phyloP scores from a whole-genome alignment of 1,284 basidiomycete species.

The Erythrobasidium hasegawianum region DNA sequence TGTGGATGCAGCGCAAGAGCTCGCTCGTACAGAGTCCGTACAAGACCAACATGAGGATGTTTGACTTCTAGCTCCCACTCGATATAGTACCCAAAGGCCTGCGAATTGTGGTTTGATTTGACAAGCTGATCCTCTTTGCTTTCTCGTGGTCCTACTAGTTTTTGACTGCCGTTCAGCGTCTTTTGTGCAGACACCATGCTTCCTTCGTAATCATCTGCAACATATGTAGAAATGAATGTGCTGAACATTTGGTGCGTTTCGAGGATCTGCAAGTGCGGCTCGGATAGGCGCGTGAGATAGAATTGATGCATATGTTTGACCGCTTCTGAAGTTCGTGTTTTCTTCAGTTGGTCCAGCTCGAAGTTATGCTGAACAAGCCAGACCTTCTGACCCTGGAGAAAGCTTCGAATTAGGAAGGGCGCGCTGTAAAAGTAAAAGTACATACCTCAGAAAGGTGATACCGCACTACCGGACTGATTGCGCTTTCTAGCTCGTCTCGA shows the following conservation, averaged over 20 bases:
- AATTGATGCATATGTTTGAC: slow-evolving; percentile 49
- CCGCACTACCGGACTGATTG: slow-evolving; percentile 33
- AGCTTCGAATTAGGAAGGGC: not conserved
- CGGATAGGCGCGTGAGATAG: slow-evolving; percentile 59
- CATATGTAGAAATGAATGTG: slow-evolving; percentile 73
- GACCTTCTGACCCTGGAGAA: slow-evolving; percentile 17
- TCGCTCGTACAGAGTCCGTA: slow-evolving; percentile 67
- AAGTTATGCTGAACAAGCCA: slow-evolving; percentile 43
- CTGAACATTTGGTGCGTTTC: slow-evolving; percentile 79
- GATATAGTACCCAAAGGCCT: slow-evolving; percentile 61
- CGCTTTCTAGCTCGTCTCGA: slow-evolving; percentile 34
- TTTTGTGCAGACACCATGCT: slow-evolving; percentile 72
- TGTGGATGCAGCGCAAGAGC: slow-evolving; percentile 54
- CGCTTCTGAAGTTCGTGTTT: not conserved
- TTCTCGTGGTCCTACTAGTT: slow-evolving; percentile 35
- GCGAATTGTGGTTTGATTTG: slow-evolving; percentile 7
- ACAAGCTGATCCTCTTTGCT: slow-evolving; percentile 37
- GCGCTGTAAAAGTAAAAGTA: not conserved
- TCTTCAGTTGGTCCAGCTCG: slow-evolving; percentile 53
- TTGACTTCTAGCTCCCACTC: slow-evolving; percentile 61
- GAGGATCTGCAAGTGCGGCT: slow-evolving; percentile 63
- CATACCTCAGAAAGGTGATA: slow-evolving; percentile 16
- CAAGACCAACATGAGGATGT: slow-evolving; percentile 61
- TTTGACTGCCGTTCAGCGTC: slow-evolving; percentile 37
- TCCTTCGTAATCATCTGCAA: slow-evolving; percentile 70